These are phyloP conservation scores for Abortiporus biennis DNA, from an alignment of 1,284 basidiomycete species.

Conservation along the genomic window DNA sequence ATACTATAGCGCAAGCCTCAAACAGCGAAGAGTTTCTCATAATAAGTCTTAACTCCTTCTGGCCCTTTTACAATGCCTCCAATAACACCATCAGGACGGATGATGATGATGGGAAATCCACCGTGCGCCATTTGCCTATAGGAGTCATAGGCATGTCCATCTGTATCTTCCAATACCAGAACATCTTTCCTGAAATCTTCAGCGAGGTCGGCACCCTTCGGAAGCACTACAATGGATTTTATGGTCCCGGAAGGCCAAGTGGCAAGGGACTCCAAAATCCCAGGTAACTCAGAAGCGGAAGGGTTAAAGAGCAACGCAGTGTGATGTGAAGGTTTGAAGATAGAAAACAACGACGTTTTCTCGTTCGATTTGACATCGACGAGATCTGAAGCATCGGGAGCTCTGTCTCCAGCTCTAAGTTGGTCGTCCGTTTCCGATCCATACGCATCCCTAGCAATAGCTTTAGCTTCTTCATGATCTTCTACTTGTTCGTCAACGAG, in stretches of 20 bases:
- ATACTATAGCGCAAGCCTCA: too few relatives aligned
- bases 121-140: background rate
- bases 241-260: background rate
- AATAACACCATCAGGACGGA: background rate
- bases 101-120: background rate
- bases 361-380: background rate
- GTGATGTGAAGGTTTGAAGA: background rate
- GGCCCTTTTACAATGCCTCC: background rate
- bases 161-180: background rate
- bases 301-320: background rate
- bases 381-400: slow-evolving; percentile 18
- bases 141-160: background rate
- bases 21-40: background rate
- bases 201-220: background rate
- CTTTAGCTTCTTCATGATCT: slow-evolving; percentile 1
- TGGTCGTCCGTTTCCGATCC: slow-evolving; percentile 6
- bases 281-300: background rate
- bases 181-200: too few relatives aligned
- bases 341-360: too few relatives aligned
- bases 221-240: background rate
- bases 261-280: background rate
- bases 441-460: slow-evolving; percentile 12
- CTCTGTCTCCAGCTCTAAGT: slow-evolving; percentile 20
- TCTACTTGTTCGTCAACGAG: slow-evolving; percentile 21
- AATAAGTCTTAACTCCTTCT: background rate